Base-by-base conservation (phyloP, 345 rosid species). In the Hibiscus mutabilis region DNA sequence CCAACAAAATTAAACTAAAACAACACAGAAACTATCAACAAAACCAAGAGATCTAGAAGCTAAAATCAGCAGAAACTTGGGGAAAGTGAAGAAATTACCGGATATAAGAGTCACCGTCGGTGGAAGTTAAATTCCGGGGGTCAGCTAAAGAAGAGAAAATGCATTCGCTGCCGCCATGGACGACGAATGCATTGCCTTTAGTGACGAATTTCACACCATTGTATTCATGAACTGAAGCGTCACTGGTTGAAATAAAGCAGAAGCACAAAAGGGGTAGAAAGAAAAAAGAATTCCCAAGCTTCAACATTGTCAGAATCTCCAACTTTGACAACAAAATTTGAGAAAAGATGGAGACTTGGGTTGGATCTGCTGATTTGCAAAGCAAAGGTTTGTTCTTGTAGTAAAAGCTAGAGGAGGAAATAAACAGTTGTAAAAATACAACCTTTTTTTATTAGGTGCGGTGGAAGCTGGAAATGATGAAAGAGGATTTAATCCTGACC, bases 141-240 rank as follows among this genome's bases (percentile, higher is more conserved):
- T 61, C 77, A 44, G 79, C 75, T 60, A 82, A 21, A 44, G 89
- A 85, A 18, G 97, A 88, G 88, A 90, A 95, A 76, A 95, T 87
- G 76, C 97, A 96, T 79, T 95, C 99, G 65, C 91, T 95, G 63
- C 99, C 97, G 6, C 96, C 99, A 76, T 95, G 96, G 76, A 95
- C 85, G 58, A 92, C 91, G 77, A 84, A 92, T 60, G 98, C 98
- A 80, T 92, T 90, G 53, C 99, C 99, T 86, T 85, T 95, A 33
- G 85, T 67, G 31, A 83, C 86, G 82, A 95, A 95, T 71, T 71
- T 87, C 65, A 88, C 92, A 29, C 79, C 88, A 44, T 68, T 85
- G 80, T 95, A 95, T 82, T 90, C 94, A 60, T 95, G 98, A 76
- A 95, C 86, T 55, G 98, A 95, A 51, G 89, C 96, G 73, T 87